Evolutionary conservation across 208 protist species (phyloP).

Genomic region (Acanthamoeba royreba): DNA sequence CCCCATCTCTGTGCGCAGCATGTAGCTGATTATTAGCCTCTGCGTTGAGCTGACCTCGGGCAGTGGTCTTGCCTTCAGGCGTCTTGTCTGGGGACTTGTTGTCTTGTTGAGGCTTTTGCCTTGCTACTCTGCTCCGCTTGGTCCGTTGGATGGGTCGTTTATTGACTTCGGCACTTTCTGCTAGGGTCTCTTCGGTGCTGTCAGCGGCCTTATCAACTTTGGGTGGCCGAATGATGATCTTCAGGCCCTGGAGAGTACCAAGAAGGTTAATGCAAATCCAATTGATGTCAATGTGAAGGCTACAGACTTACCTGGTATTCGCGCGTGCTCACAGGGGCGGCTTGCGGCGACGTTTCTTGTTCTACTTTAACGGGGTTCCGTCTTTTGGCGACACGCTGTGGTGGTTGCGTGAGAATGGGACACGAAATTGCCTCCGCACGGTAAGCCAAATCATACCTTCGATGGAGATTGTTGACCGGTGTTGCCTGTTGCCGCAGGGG

Average conservation of each 20-base stretch:
- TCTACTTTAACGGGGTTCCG: neutral
- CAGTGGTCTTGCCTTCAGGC: constrained; percentile 25
- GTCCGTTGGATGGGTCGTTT: neutral
- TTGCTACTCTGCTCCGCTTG: neutral
- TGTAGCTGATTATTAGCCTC: neutral
- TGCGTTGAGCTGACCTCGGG: neutral
- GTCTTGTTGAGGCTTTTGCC: neutral
- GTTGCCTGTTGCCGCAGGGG: too few relatives aligned
- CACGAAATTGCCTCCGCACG: too few relatives aligned
- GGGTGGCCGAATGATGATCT: neutral
- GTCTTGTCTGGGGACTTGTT: neutral
- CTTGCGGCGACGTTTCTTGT: neutral
- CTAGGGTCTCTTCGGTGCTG: neutral
- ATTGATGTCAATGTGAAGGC: neutral
- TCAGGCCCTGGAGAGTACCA: neutral
- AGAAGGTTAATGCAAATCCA: neutral
- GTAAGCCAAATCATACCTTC: too few relatives aligned
- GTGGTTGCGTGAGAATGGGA: neutral
- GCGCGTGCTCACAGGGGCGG: neutral
- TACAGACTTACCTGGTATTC: neutral
- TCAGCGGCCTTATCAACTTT: neutral
- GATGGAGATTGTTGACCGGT: too few relatives aligned
- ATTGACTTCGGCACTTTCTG: neutral
- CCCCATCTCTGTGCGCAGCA: neutral
- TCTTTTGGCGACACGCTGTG: neutral